Conservation (phyloP, 371 early-diverging fungal species). For the Mucor mucedo region DNA sequence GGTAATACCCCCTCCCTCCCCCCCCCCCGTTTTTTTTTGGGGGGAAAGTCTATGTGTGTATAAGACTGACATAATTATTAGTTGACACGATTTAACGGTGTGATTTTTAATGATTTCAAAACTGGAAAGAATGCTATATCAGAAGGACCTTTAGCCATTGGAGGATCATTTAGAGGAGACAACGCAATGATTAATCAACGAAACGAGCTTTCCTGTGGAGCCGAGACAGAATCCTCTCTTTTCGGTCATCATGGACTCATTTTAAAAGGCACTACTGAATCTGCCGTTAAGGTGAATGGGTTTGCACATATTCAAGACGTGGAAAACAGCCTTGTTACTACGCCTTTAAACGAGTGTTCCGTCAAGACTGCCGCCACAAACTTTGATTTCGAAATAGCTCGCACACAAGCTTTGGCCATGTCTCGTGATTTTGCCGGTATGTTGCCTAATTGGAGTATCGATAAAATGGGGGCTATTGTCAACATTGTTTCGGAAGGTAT, state of each 20-base stretch:
- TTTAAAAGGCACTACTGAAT: slow-evolving; percentile 4
- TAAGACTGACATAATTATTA: not conserved
- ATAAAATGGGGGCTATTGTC: slow-evolving; percentile 10
- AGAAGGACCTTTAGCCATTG: slow-evolving; percentile 21
- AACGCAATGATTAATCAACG: slow-evolving; percentile 15
- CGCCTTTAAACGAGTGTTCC: slow-evolving; percentile 2
- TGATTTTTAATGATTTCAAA: slow-evolving; percentile 21
- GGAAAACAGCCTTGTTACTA: not conserved
- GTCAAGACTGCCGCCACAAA: not conserved
- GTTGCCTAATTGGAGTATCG: slow-evolving; percentile 23
- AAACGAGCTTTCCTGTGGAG: not conserved
- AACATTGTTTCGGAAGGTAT: slow-evolving; percentile 15
- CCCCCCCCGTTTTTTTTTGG: too few species aligned
- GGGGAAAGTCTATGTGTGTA: not conserved
- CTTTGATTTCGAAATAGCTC: slow-evolving; percentile 4
- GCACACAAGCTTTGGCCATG: not conserved
- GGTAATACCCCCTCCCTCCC: not conserved
- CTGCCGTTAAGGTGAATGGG: slow-evolving; percentile 14
- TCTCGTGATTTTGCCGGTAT: slow-evolving; percentile 14
- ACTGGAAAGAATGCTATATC: slow-evolving; percentile 7
- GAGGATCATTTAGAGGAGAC: slow-evolving; percentile 13
- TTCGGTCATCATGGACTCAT: slow-evolving; percentile 15
- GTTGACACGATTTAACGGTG: slow-evolving; percentile 17
- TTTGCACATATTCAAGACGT: not conserved
- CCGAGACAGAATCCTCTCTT: not conserved